Evolutionary conservation across 208 protist genomes (phyloP).

Genomic region (Porcisia deanei): DNA sequence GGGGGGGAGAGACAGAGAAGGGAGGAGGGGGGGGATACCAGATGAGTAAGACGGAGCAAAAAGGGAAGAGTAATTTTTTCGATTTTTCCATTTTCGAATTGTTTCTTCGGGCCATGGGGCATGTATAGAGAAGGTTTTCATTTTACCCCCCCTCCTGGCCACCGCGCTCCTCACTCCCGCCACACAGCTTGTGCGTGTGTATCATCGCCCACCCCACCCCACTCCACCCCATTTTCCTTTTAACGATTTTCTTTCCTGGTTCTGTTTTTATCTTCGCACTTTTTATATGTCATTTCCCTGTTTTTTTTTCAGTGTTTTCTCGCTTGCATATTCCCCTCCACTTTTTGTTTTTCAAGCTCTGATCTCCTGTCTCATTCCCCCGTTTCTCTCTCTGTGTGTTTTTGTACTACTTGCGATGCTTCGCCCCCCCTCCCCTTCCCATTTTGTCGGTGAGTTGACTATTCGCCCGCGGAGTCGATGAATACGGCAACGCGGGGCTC

Average conservation of each 20-base stretch:
- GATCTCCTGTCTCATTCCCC: too few relatives aligned
- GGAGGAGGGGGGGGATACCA: background rate
- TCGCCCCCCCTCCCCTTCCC: too few relatives aligned
- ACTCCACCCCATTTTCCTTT: background rate
- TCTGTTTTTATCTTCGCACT: background rate
- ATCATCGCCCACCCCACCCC: background rate
- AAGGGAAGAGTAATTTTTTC: too few relatives aligned
- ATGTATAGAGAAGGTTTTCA: too few relatives aligned
- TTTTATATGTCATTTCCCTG: background rate
- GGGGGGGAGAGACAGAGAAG: background rate
- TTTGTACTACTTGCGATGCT: background rate
- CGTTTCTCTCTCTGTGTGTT: too few relatives aligned
- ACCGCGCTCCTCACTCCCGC: too few relatives aligned
- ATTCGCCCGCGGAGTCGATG: background rate
- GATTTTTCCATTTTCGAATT: too few relatives aligned
- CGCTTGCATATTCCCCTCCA: too few relatives aligned
- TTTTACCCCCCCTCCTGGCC: too few relatives aligned
- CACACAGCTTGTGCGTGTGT: too few relatives aligned
- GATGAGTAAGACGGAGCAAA: background rate
- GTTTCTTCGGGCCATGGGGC: too few relatives aligned
- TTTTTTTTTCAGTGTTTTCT: background rate
- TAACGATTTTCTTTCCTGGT: background rate
- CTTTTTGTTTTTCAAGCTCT: too few relatives aligned
- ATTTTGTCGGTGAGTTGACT: background rate
- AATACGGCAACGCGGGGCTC: background rate